Evolutionary conservation across 805 yeast species (phyloP), one percentile per base, ranked within the genome.

Genomic region (Candida patagonica): DNA sequence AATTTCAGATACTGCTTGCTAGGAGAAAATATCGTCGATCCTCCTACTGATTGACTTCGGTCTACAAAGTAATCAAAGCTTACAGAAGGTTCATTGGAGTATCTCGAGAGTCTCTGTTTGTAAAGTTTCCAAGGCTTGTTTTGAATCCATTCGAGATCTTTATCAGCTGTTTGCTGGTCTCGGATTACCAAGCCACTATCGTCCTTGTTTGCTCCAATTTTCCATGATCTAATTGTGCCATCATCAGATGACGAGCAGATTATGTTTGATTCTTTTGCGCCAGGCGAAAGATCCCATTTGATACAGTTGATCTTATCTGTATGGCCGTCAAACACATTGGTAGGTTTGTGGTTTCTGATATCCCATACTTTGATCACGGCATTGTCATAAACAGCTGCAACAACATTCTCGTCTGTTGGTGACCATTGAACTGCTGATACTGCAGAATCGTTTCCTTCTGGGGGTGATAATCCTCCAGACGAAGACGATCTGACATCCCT

Each of bases 341-440:
- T 61, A 2, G 78, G 76, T 13, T 67, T 69, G 29, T 64, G 59
- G 29, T 74, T 67, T 46, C 94, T 67, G 33, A 80, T 73, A 60
- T 84, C 94, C 94, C 94, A 84, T 24, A 84, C 62, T 47, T 77
- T 65, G 30, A 78, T 70, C 2, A 72, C 58, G 3, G 73, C 74
- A 47, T 74, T 74, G 26, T 63, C 57, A 48, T 77, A 81, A 5
- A 78, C 74, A 2, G 86, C 73, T 2, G 87, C 85, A 20, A 84
- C 63, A 16, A 74, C 60, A 50, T 78, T 70, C 23, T 76, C 71
- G 55, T 80, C 70, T 13, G 60, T 52, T 1, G 78, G 71, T 36
- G 79, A 72, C 94, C 92, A 84, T 49, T 68, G 69, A 35, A 78
- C 72, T 15, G 61, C 41, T 36, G 67, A 65, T 0, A 78, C 66